These are phyloP conservation scores for Phaeoacremonium minimum DNA, from an alignment of 2,329 filamentous ascomycete species.

Conservation along the genomic window DNA sequence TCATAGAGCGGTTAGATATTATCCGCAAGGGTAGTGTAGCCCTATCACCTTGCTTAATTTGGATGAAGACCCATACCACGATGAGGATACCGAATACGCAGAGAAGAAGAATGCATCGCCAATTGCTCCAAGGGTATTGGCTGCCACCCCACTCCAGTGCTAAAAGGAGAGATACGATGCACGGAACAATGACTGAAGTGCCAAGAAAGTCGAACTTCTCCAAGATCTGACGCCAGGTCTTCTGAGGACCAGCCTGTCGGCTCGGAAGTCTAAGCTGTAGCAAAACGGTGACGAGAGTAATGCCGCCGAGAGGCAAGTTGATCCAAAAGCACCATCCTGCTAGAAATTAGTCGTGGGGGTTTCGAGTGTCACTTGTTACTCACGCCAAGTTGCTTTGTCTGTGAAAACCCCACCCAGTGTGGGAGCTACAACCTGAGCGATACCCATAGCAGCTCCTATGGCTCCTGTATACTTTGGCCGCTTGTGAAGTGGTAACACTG, in stretches of 20 bases:
- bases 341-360: no score
- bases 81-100: neutral
- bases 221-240: conserved; percentile 1
- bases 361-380: no score
- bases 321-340: conserved; percentile 2
- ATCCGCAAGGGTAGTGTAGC: neutral
- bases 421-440: neutral
- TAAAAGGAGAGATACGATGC: conserved; percentile 9
- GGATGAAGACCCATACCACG: neutral
- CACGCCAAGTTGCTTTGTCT: conserved; percentile 1
- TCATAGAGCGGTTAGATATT: conserved; percentile 14
- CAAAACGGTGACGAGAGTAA: neutral
- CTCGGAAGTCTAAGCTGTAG: neutral
- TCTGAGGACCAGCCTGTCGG: neutral
- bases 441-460: conserved; percentile 1
- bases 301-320: neutral
- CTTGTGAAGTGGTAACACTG: neutral
- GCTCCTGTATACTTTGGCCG: conserved; percentile 1
- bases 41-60: neutral
- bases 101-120: conserved; percentile 24
- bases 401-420: neutral
- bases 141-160: conserved; percentile 13
- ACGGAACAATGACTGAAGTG: conserved; percentile 11
- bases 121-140: conserved; percentile 10
- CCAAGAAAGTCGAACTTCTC: conserved; percentile 9